Evolutionary conservation across 768 basidiomycete species (phyloP), one percentile per base, ranked within the genome.

Genomic region (Udeniomyces megalosporus): DNA sequence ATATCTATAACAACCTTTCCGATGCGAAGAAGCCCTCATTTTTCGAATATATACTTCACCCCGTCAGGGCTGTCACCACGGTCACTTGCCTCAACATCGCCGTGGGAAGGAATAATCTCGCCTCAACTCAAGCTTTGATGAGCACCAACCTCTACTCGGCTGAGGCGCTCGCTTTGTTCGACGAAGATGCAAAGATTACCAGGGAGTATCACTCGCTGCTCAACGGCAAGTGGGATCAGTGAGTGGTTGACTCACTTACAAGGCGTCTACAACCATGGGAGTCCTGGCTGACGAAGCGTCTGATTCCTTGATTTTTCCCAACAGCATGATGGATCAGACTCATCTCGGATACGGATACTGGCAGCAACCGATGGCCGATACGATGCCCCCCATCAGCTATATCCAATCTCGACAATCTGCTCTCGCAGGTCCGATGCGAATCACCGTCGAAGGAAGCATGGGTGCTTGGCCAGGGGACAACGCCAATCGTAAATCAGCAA

Each of bases 21-120:
- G 62, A 73, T 20, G 74, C 67, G 1, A 76, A 72, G 61, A 74
- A 83, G 67, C 76, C 82, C 1, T 79, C 84, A 0, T 86, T 81
- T 75, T 85, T 81, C 78, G 78, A 87, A 69, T 76, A 82, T n/a
- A 78, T 87, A 1, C 81, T 82, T 32, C 82, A 84, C 67, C 80
- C 82, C 3, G 77, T 83, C 22, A 70, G 79, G 53, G 82, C 82
- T 0, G 81, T 80, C 66, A 74, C 76, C 49, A 84, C 49, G 2
- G 60, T 61, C n/a, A 22, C 29, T 20, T 4, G 26, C 3, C 60
- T 61, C 35, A 52, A 61, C 52, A 12, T 55, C 46, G 7, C 55
- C 60, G 71, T 62, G 35, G 83, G 84, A 12, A 66, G 73, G 63
- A 83, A 83, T 70, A 82, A 82, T 68, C 65, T 84, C 32, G 76